Evolutionary conservation across 2,329 filamentous ascomycete species (phyloP).

Genomic region (Corniculantispora saksenae): DNA sequence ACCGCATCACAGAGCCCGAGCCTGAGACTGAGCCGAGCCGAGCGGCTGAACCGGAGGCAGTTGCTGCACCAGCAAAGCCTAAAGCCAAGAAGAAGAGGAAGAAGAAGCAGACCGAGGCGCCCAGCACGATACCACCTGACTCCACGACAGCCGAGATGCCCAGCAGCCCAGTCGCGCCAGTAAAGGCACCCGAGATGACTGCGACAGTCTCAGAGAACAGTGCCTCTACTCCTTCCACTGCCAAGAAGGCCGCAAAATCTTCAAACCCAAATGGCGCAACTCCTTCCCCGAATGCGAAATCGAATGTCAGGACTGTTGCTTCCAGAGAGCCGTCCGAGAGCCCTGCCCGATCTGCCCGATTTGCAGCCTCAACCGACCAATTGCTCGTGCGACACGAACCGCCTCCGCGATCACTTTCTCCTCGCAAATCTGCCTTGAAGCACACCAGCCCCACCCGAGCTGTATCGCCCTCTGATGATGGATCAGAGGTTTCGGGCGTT

Average conservation of each 20-base stretch:
- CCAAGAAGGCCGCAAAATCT: not conserved
- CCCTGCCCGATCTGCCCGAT: constrained; percentile 68
- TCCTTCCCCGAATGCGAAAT: constrained; percentile 19
- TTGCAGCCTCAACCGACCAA: constrained; percentile 58
- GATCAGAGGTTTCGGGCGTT: constrained; percentile 45
- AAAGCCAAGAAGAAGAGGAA: constrained; percentile 21
- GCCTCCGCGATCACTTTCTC: constrained; percentile 69
- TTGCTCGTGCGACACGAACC: constrained; percentile 66
- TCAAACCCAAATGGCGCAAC: constrained; percentile 7
- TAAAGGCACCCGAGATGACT: not conserved
- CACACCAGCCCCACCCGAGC: constrained; percentile 55
- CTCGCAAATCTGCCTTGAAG: constrained; percentile 77
- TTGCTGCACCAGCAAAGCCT: not conserved
- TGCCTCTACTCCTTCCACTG: not conserved
- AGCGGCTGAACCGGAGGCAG: constrained; percentile 12
- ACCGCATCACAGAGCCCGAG: not conserved
- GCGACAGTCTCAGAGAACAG: not conserved
- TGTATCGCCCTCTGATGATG: constrained; percentile 51
- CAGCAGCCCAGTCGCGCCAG: not conserved
- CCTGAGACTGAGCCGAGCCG: not conserved
- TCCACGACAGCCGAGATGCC: not conserved
- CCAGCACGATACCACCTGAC: not conserved
- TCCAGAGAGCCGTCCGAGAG: constrained; percentile 54
- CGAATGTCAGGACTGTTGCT: constrained; percentile 25
- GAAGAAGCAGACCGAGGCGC: constrained; percentile 5